phyloP scores from a whole-genome alignment of 2,329 filamentous ascomycete species.

The Penicillium sp. region DNA sequence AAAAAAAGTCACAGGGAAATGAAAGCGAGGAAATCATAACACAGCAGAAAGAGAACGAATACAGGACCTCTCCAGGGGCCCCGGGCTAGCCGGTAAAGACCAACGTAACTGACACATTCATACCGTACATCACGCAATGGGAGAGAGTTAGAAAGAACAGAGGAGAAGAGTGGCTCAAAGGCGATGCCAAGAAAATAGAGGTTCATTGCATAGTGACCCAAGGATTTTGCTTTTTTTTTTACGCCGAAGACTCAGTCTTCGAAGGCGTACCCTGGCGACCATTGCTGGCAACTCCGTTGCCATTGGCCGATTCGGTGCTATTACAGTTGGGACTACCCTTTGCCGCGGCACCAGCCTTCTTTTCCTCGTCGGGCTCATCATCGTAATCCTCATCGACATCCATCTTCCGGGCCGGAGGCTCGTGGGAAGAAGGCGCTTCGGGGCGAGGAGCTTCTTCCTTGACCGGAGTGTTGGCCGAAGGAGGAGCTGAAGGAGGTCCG shows the following conservation, averaged over 20 bases:
- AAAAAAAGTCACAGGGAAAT: conserved; percentile 19
- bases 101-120: conserved; percentile 21
- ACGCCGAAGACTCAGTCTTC: conserved; percentile 32
- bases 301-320: conserved; percentile 25
- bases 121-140: conserved; percentile 25
- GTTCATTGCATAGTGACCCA: background rate
- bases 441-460: conserved; percentile 54
- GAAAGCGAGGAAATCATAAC: conserved; percentile 20
- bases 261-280: conserved; percentile 30
- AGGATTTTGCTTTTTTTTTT: conserved; percentile 9
- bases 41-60: conserved; percentile 22
- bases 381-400: conserved; percentile 98
- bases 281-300: conserved; percentile 26
- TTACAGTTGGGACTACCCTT: conserved; percentile 39
- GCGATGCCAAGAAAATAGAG: background rate
- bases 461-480: conserved; percentile 52
- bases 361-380: conserved; percentile 85
- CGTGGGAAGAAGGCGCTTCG: conserved; percentile 57
- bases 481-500: conserved; percentile 41
- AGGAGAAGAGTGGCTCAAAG: background rate
- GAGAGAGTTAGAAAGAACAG: conserved; percentile 19
- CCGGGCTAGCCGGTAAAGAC: conserved; percentile 13
- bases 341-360: conserved; percentile 39
- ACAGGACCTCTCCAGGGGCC: conserved; percentile 16
- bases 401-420: conserved; percentile 90